phyloP scores from a whole-genome alignment of 2,329 filamentous ascomycete genomes.

The Ambrosiella xylebori region DNA sequence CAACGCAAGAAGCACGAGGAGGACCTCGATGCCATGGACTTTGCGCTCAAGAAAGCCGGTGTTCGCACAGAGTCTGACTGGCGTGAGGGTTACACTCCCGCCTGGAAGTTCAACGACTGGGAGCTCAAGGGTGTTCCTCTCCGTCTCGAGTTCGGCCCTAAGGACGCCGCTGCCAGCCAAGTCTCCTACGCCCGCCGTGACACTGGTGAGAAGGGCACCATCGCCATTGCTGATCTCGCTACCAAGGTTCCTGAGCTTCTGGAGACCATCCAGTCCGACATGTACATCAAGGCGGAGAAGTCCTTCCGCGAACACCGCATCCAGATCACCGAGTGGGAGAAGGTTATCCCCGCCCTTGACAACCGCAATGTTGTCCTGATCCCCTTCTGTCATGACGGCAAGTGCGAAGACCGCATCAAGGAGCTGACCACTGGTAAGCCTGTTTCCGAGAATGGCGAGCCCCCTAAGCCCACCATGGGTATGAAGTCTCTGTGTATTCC shows the following conservation, averaged over 20 bases:
- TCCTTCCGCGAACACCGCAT: conserved; percentile 68
- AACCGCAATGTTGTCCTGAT: conserved; percentile 85
- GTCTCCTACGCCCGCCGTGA: conserved; percentile 80
- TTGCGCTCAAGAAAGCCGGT: conserved; percentile 51
- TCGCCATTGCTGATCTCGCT: conserved; percentile 56
- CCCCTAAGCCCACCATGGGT: conserved; percentile 41
- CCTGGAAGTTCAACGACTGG: conserved; percentile 99
- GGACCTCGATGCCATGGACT: conserved; percentile 54
- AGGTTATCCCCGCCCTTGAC: conserved; percentile 81
- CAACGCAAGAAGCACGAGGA: conserved; percentile 60
- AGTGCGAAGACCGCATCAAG: conserved; percentile 92
- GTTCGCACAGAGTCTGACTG: conserved; percentile 68
- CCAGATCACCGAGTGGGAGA: conserved; percentile 69
- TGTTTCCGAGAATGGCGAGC: conserved; percentile 34
- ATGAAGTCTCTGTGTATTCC: conserved; percentile 56
- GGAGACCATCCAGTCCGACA: conserved; percentile 74
- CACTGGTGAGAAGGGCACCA: conserved; percentile 63
- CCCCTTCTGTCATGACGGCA: conserved; percentile 63
- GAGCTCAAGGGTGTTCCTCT: conserved; percentile 91
- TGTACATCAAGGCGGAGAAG: conserved; percentile 59
- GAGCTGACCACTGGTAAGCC: conserved; percentile 68
- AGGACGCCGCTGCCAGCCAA: conserved; percentile 72
- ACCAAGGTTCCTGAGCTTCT: conserved; percentile 64
- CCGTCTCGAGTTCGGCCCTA: conserved; percentile 87
- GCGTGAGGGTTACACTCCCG: conserved; percentile 81